Percentiles rank a stretch among this genome's conserved stretches.
Conservation (phyloP, 805 yeast genomes). For the Geotrichum ghanense region DNA sequence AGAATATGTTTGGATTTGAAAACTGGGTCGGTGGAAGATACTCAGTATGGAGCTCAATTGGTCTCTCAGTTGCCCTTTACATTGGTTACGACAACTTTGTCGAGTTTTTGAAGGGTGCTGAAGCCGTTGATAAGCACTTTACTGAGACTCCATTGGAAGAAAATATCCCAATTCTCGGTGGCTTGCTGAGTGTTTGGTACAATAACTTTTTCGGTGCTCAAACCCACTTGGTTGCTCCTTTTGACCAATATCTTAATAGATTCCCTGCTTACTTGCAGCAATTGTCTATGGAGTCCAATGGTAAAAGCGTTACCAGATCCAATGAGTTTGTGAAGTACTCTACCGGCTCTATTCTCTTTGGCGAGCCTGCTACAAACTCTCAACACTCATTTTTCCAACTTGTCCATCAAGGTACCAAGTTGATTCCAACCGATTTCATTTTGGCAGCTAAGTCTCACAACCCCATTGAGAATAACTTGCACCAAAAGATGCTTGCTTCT, state of each 20-base stretch:
- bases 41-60: constrained; percentile 99
- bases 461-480: constrained; percentile 88
- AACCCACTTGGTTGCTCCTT: constrained; percentile 96
- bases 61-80: constrained; percentile 88
- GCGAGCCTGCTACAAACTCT: constrained; percentile 98
- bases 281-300: constrained; percentile 97
- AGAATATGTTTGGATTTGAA: constrained; percentile 97
- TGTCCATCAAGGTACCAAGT: constrained; percentile 97
- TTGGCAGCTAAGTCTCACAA: constrained; percentile 96
- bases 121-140: constrained; percentile 92
- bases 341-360: constrained; percentile 91
- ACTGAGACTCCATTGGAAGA: constrained; percentile 69
- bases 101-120: constrained; percentile 90
- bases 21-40: constrained; percentile 99
- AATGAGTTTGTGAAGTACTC: constrained; percentile 86
- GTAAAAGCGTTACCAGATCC: constrained; percentile 92
- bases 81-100: constrained; percentile 94
- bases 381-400: constrained; percentile 99
- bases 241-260: constrained; percentile 96
- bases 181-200: constrained; percentile 93
- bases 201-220: constrained; percentile 97
- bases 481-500: constrained; percentile 97
- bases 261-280: constrained; percentile 99
- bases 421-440: constrained; percentile 94
- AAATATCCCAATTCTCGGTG: constrained; percentile 91